Base-by-base conservation (phyloP, 345 rosid species). In the Salix caprea region DNA sequence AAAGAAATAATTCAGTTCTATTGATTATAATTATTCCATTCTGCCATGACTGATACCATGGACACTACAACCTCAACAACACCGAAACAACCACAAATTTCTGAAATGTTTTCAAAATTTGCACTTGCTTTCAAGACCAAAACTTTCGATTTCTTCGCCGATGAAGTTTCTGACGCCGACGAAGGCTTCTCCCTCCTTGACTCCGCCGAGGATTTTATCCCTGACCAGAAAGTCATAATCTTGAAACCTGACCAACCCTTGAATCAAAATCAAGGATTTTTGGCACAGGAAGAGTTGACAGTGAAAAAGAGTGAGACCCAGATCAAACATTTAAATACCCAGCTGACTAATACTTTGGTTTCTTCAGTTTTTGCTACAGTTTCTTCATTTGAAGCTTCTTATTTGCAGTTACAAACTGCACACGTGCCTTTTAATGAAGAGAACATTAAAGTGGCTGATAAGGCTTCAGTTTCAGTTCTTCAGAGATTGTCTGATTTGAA, bases 171-270 rank as follows among this genome's bases (percentile, higher is more conserved):
- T 71, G 81, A 79, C 50, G 85, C 74, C 26, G 64, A 77, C 74
- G 89, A 86, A 5, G 90, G 91, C 10, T 88, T 90, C 75, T 3
- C 88, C 10, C 93, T 94, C 69, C 92, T 94, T 40, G 96, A 94
- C 75, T 94, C 97, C 69, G 76, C 91, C 32, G 98, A 94, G 32
- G 99, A 91, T 76, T 89, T 93, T 88, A 93, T 96, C 84, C 78
- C 94, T 81, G 96, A 92, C 81, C 99, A 92, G 82, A 89, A 94
- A 74, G 98, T 96, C 65, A 94, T 96, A 72, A 96, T 96, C 75
- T 84, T 93, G 79, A 96, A 91, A 72, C 99, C 98, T 1, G 98
- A 95, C 76, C 79, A 58, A 12, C 87, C 88, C 13, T n/a, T 67
- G 15, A 24, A 21, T 4, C 69, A 58, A 18, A 39, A 40, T 21